Conservation (phyloP, 495 filamentous ascomycete genomes). For the Extremus antarcticus region DNA sequence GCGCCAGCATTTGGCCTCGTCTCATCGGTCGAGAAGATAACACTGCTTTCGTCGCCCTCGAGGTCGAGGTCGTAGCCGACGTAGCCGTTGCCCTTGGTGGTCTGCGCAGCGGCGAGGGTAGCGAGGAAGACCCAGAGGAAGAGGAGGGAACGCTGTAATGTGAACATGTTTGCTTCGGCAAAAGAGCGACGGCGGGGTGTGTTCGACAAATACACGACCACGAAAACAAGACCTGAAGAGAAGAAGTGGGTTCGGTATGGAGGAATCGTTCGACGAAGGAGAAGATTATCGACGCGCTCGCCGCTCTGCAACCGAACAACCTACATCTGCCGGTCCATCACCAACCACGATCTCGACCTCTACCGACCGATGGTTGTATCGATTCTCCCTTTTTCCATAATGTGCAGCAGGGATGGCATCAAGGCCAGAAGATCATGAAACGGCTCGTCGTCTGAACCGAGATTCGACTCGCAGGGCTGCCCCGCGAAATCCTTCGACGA, state of each 20-base stretch:
- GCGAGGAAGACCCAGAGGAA: conserved; percentile 15
- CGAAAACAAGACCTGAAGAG: too few relatives aligned
- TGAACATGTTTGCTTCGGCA: not conserved
- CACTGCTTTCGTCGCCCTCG: conserved; percentile 38
- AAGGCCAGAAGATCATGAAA: not conserved
- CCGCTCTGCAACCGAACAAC: not conserved
- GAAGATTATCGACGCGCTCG: too few relatives aligned
- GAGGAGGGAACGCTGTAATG: not conserved
- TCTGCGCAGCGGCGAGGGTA: conserved; percentile 16
- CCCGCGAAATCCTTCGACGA: not conserved
- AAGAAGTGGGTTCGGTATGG: too few relatives aligned
- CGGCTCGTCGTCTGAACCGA: not conserved
- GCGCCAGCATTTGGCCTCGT: conserved; percentile 34
- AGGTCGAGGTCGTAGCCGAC: conserved; percentile 43
- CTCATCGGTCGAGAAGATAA: conserved; percentile 40
- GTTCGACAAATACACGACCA: too few relatives aligned
- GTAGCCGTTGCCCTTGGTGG: conserved; percentile 33
- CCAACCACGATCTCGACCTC: not conserved
- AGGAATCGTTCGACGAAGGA: too few relatives aligned
- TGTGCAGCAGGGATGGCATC: not conserved
- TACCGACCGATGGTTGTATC: not conserved
- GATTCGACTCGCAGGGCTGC: not conserved
- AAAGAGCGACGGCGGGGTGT: not conserved
- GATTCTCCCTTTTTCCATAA: not conserved
- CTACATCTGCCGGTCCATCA: not conserved